Percentiles rank a stretch among this genome's conserved stretches.
These are phyloP conservation scores for Penicillium fuscoglaucum DNA, from an alignment of 2,329 filamentous ascomycete species.

Conservation along the genomic window DNA sequence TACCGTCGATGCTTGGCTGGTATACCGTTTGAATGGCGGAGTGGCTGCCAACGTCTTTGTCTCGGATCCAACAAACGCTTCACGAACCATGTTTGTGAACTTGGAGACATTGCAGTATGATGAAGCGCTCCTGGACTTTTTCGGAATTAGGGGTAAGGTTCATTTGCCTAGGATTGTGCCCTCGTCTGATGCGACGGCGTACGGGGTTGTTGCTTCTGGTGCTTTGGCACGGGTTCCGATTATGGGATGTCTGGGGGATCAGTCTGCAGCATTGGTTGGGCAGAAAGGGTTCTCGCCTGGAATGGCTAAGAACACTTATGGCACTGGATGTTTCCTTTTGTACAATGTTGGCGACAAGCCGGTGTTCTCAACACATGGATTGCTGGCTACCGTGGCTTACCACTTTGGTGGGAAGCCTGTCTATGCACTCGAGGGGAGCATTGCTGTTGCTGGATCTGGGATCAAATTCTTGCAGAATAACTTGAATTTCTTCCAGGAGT, in stretches of 20 bases:
- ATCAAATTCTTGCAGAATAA: constrained; percentile 73
- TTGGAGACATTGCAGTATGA: constrained; percentile 76
- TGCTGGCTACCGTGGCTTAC: constrained; percentile 82
- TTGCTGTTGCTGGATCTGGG: constrained; percentile 77
- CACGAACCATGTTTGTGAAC: constrained; percentile 92
- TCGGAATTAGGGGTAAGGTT: constrained; percentile 72
- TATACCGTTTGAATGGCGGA: constrained; percentile 76
- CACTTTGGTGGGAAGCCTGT: constrained; percentile 70
- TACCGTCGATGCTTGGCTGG: constrained; percentile 83
- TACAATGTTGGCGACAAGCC: constrained; percentile 85
- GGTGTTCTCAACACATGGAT: constrained; percentile 77
- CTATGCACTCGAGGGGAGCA: constrained; percentile 81
- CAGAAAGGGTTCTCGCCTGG: constrained; percentile 81
- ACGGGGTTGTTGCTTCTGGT: constrained; percentile 66
- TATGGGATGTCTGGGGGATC: constrained; percentile 79
- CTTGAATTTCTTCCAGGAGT: constrained; percentile 60
- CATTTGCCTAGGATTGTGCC: constrained; percentile 76
- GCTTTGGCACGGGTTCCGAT: constrained; percentile 68
- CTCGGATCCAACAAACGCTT: constrained; percentile 84
- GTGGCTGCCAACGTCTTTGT: constrained; percentile 68
- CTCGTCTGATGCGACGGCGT: constrained; percentile 71
- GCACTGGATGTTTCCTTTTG: constrained; percentile 83
- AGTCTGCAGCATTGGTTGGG: constrained; percentile 81
- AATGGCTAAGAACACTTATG: constrained; percentile 86
- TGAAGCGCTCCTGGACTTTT: constrained; percentile 73